Evolutionary conservation across 345 rosid species (phyloP).

Genomic region (Schrenkiella parvula): DNA sequence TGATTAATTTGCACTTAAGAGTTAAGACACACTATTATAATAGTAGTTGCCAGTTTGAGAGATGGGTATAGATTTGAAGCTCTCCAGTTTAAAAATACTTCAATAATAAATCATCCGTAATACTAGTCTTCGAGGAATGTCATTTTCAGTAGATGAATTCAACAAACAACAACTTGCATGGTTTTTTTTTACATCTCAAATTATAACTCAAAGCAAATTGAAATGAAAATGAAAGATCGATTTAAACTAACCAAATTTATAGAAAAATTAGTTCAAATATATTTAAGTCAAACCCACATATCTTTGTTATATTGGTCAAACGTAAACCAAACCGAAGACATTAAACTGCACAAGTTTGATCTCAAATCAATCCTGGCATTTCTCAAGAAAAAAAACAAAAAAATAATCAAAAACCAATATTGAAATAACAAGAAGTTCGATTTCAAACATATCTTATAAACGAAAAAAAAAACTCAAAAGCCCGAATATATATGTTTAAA

Average conservation of each 20-base stretch:
- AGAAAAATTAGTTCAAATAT: background rate
- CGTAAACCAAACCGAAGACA: background rate
- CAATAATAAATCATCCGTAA: background rate
- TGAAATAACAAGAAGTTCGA: background rate
- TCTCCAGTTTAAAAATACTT: background rate
- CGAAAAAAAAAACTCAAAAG: background rate
- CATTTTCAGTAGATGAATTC: background rate
- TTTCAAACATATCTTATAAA: background rate
- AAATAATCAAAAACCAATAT: background rate
- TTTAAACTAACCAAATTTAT: background rate
- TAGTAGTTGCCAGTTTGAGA: background rate
- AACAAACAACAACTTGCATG: background rate
- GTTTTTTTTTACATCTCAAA: background rate
- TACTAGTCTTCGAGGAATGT: background rate
- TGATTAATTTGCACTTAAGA: background rate
- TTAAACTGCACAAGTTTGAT: background rate
- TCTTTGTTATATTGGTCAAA: background rate
- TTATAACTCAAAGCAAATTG: background rate
- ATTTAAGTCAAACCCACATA: background rate
- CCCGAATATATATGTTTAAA: background rate
- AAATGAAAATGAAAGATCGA: background rate
- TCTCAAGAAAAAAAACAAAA: background rate
- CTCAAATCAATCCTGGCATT: background rate
- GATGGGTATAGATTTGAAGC: background rate
- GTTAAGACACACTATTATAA: background rate